These are phyloP conservation scores for Skeletonema tropicum DNA, from an alignment of 108 stramenopile species.

Conservation along the genomic window DNA sequence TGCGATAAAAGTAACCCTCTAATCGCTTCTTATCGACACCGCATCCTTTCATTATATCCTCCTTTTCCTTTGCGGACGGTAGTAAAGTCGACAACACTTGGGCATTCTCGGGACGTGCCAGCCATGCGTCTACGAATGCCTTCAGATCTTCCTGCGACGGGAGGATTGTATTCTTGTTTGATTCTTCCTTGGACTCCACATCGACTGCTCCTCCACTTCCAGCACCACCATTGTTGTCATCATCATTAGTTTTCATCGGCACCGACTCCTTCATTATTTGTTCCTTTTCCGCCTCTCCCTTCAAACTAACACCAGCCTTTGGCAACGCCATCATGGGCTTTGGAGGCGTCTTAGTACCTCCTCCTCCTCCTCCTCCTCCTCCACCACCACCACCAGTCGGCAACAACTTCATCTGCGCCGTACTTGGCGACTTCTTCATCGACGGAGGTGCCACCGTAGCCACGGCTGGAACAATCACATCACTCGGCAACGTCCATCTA, in stretches of 20 bases:
- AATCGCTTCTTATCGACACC: constrained; percentile 25
- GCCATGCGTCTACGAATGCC: background rate
- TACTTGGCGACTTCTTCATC: background rate
- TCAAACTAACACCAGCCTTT: background rate
- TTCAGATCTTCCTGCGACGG: background rate
- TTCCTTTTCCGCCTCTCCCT: background rate
- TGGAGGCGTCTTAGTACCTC: background rate
- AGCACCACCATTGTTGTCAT: background rate
- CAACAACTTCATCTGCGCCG: background rate
- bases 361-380: background rate
- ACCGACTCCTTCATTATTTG: background rate
- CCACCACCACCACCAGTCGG: background rate
- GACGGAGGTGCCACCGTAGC: background rate
- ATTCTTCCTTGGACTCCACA: background rate
- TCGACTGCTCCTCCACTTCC: background rate
- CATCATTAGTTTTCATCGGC: background rate
- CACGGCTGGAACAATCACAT: background rate
- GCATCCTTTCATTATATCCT: constrained; percentile 8
- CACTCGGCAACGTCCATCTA: constrained; percentile 16
- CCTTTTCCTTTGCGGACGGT: constrained; percentile 1
- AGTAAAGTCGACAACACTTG: background rate
- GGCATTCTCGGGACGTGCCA: constrained; percentile 1
- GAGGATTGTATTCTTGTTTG: background rate
- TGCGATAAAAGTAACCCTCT: constrained; percentile 24
- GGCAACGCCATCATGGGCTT: background rate